Evolutionary conservation across 306 rosid species (phyloP).

Genomic region (Mimosa pudica): DNA sequence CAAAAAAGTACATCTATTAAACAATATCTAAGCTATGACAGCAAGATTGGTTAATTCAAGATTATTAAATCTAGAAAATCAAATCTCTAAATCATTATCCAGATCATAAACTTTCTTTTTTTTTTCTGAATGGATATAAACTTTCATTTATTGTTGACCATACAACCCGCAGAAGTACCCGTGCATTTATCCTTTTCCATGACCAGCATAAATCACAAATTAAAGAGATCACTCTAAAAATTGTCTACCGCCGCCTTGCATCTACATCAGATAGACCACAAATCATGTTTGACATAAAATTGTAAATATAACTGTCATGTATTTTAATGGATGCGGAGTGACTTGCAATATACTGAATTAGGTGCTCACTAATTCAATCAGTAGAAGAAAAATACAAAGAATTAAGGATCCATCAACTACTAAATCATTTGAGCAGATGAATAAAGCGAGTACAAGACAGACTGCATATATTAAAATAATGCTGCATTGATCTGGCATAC

Average conservation of each 20-base stretch:
- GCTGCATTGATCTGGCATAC: background rate
- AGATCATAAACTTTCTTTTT: background rate
- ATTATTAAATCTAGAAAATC: background rate
- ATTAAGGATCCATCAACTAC: background rate
- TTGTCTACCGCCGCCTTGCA: background rate
- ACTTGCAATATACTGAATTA: background rate
- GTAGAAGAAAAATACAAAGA: background rate
- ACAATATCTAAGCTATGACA: background rate
- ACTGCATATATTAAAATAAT: background rate
- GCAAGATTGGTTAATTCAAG: slow-evolving; percentile 6
- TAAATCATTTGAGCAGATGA: background rate
- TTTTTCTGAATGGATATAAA: no score
- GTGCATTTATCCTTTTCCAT: background rate
- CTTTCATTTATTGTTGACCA: background rate
- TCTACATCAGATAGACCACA: slow-evolving; percentile 1
- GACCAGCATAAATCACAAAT: background rate
- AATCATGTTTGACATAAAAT: background rate
- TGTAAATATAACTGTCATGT: background rate
- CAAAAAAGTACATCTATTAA: background rate
- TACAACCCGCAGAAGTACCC: background rate
- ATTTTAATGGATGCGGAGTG: background rate
- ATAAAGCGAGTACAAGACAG: background rate
- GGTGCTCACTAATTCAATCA: background rate
- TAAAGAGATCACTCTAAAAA: background rate
- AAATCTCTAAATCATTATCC: background rate